Percentiles rank a stretch among this genome's conserved stretches.
These are phyloP conservation scores for Isatis lusitanica DNA, from an alignment of 441 rosid genomes.

Conservation along the genomic window DNA sequence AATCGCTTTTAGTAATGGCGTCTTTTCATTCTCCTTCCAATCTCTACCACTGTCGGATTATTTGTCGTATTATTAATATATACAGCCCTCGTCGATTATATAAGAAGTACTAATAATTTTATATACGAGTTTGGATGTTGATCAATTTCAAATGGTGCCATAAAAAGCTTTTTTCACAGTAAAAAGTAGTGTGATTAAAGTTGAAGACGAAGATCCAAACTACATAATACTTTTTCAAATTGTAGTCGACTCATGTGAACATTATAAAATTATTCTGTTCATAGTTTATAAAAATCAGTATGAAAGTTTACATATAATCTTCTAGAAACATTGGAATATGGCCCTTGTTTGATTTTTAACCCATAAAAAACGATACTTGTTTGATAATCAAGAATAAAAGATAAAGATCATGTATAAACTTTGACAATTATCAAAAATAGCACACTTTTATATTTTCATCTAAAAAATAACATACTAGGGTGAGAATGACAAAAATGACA, in stretches of 20 bases:
- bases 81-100: not conserved
- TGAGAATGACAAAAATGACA: too few relatives aligned
- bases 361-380: too few relatives aligned
- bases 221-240: not conserved
- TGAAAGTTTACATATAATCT: not conserved
- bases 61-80: constrained; percentile 29
- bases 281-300: not conserved
- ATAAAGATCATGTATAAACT: not conserved
- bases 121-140: not conserved
- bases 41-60: constrained; percentile 16
- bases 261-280: not conserved
- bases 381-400: not conserved
- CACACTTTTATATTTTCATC: too few relatives aligned
- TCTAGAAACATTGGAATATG: not conserved
- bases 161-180: not conserved
- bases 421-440: too few relatives aligned
- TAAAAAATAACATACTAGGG: too few relatives aligned
- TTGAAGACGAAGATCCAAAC: not conserved
- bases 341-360: not conserved
- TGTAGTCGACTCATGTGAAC: not conserved
- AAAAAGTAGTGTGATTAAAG: not conserved
- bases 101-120: not conserved
- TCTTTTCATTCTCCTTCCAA: constrained; percentile 30
- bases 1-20: constrained; percentile 31
- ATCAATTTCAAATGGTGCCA: not conserved